These are phyloP conservation scores for Trichophyton rubrum DNA, from an alignment of 2,329 filamentous ascomycete species.

Conservation along the genomic window DNA sequence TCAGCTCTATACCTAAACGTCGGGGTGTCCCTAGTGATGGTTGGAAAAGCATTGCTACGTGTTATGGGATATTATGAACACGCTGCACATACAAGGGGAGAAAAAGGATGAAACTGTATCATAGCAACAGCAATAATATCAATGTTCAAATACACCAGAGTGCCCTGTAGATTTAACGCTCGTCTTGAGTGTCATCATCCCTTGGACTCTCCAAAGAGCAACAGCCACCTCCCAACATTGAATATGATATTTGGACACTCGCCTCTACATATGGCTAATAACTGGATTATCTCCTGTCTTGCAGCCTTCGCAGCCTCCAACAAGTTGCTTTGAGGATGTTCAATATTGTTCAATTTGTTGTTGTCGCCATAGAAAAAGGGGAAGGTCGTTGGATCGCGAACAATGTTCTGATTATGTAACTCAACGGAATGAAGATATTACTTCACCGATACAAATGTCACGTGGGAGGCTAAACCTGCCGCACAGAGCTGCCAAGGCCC, in stretches of 20 bases:
- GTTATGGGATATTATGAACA: background rate
- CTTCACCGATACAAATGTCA: background rate
- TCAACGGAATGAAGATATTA: background rate
- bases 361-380: background rate
- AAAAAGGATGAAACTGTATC: background rate
- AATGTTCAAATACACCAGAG: background rate
- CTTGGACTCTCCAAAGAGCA: too few species aligned
- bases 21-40: background rate
- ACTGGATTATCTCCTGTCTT: too few species aligned
- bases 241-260: too few species aligned
- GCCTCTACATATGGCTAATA: too few species aligned
- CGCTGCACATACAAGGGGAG: background rate
- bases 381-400: too few species aligned
- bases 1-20: background rate
- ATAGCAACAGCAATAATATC: constrained; percentile 2
- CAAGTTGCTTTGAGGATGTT: too few species aligned
- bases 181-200: too few species aligned
- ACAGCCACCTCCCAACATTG: too few species aligned
- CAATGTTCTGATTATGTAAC: too few species aligned
- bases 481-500: constrained; percentile 8
- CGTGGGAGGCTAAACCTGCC: constrained; percentile 9
- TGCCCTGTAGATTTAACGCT: too few species aligned
- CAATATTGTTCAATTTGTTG: too few species aligned
- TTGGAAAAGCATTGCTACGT: constrained; percentile 1
- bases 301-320: too few species aligned